These are phyloP conservation scores for Stylosanthes scabra DNA, from an alignment of 331 rosid species.

Conservation along the genomic window DNA sequence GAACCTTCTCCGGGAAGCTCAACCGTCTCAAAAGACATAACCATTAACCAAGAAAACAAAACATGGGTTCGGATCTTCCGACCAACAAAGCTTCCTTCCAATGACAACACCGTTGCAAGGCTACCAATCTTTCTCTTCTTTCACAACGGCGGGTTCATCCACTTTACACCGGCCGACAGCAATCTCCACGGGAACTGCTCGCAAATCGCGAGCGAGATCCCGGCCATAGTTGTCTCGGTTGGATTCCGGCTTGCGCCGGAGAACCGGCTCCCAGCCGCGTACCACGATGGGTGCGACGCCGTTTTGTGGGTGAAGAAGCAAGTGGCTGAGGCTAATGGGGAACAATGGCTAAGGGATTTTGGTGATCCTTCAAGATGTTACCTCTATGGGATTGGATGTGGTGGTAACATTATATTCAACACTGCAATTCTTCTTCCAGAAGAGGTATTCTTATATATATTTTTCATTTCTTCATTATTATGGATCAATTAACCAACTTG, in stretches of 20 bases:
- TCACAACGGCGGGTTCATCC: constrained; percentile 63
- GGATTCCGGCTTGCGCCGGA: constrained; percentile 57
- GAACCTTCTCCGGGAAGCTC: constrained; percentile 35
- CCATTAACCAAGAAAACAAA: constrained; percentile 34
- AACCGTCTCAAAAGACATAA: constrained; percentile 52
- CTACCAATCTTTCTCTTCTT: constrained; percentile 59
- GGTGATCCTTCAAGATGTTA: constrained; percentile 66
- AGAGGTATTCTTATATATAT: neutral
- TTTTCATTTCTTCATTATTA: neutral
- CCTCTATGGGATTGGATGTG: constrained; percentile 50
- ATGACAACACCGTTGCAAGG: constrained; percentile 57
- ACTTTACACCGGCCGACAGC: constrained; percentile 7
- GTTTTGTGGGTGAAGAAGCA: constrained; percentile 58
- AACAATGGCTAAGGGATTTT: constrained; percentile 59
- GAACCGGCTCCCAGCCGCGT: constrained; percentile 53
- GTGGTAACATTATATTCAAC: constrained; percentile 59
- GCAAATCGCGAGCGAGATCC: constrained; percentile 38
- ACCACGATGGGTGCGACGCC: constrained; percentile 50
- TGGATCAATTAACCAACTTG: too few species aligned
- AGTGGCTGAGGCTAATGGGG: constrained; percentile 40
- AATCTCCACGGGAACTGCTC: constrained; percentile 33
- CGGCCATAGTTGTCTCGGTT: constrained; percentile 54
- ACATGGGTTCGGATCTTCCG: constrained; percentile 56
- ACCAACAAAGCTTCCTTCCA: constrained; percentile 68
- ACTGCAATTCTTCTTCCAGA: constrained; percentile 3